Base-by-base conservation (phyloP, 768 basidiomycete species). In the Kwoniella mangroviensis region DNA sequence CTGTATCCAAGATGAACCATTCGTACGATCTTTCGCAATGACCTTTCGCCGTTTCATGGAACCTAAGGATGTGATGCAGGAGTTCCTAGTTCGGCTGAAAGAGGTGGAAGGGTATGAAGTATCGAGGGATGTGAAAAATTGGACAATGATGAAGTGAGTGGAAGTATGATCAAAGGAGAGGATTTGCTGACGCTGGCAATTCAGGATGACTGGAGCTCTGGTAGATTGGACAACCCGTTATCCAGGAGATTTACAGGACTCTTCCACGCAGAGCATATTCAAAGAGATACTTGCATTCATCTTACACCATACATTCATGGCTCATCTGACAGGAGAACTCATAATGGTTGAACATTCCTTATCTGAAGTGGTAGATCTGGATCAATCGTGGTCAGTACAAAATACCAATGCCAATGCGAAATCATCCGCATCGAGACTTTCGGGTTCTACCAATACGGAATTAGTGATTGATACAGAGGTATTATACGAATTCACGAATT, bases 171-270 rank as follows among this genome's bases (percentile, higher is more conserved):
- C 15, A 53, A 24, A 26, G 26, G 9, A 17, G 24, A 22, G 15
- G 22, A 24, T 55, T 22, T 21, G 51, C 56, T 49, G 56, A 49
- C 43, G 34, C 34, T 34, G 34, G 34, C 34, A 34, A 7, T 7
- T 7, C 57, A 80, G 79, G 43, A 19, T 80, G 43, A 73, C 66
- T 5, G 77, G 79, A 5, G 79, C 73, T 4, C 61, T 80, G 17
- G 67, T 78, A 12, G 77, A 81, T 26, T 83, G 82, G 82, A 72
- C 78, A 7, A 63, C 65, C 9, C 58, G 66, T 12, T 81, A 83
- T 67, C 82, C 82, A 3, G 82, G 82, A 3, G 82, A 83, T 58
- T 67, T 83, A 15, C 66, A 69, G 10, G 63, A 71, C 55, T 40
- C 58, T 2, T 49, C 53, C 9, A 73, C 73, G 1, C 70, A 72